phyloP scores from a whole-genome alignment of 2,329 filamentous ascomycete species.

The Penicillium decumbens region DNA sequence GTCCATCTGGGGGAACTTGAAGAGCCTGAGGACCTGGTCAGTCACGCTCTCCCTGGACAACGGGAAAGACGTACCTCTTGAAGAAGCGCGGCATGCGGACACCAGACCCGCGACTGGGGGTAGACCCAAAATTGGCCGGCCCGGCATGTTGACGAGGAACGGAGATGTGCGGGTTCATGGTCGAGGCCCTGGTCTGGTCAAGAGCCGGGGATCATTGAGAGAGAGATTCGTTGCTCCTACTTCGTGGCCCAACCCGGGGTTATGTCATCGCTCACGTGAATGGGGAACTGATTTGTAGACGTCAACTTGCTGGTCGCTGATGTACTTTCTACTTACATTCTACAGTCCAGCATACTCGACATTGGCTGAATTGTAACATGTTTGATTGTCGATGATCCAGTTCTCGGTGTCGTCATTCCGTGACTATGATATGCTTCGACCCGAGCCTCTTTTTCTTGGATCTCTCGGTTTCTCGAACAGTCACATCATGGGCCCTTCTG shows the following conservation, averaged over 20 bases:
- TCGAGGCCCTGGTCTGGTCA: conserved; percentile 13
- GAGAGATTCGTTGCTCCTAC: neutral
- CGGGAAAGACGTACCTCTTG: conserved; percentile 47
- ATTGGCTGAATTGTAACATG: too few relatives aligned
- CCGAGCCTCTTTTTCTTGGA: neutral
- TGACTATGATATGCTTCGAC: neutral
- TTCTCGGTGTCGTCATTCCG: neutral
- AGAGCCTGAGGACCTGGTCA: conserved; percentile 44
- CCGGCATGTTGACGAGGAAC: conserved; percentile 55
- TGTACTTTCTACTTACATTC: neutral
- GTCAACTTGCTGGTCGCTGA: neutral
- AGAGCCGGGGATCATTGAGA: conserved; percentile 13
- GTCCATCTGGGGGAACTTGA: conserved; percentile 71
- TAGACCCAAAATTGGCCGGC: conserved; percentile 51
- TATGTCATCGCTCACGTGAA: conserved; percentile 10
- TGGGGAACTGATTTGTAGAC: neutral
- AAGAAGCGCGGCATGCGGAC: conserved; percentile 64
- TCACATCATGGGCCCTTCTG: neutral
- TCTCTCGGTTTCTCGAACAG: neutral
- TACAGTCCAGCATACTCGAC: too few relatives aligned
- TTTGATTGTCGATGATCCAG: too few relatives aligned
- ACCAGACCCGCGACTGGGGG: conserved; percentile 48
- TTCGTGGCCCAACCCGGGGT: neutral
- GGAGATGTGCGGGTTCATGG: conserved; percentile 58
- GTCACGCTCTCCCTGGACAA: neutral